Percentiles rank a stretch among this genome's conserved stretches.
Evolutionary conservation across 106 monocot species (phyloP).

Genomic region (Alisma plantagoaquatica): DNA sequence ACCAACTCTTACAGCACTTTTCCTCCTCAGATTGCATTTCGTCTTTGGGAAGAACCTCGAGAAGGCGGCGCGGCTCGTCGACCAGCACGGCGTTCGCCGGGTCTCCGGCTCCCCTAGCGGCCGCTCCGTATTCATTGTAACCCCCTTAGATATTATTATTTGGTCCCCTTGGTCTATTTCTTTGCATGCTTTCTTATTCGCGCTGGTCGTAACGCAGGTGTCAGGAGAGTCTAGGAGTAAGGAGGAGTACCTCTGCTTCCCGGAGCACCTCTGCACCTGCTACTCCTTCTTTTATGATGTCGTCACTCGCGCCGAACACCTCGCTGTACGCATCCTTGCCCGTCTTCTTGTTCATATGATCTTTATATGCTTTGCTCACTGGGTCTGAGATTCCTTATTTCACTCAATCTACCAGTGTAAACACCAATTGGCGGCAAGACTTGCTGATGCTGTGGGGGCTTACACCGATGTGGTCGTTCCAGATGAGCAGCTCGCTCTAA

Average conservation of each 20-base stretch:
- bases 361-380: background rate
- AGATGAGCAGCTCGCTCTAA: constrained; percentile 68
- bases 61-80: constrained; percentile 17
- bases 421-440: constrained; percentile 83
- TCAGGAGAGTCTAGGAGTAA: constrained; percentile 81
- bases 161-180: background rate
- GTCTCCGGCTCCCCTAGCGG: constrained; percentile 18
- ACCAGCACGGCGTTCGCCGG: constrained; percentile 23
- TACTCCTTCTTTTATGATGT: constrained; percentile 94
- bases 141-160: background rate
- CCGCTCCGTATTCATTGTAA: constrained; percentile 17
- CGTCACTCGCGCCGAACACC: constrained; percentile 71
- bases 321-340: constrained; percentile 52
- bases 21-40: constrained; percentile 15
- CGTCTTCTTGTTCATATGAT: background rate
- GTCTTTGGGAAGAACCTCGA: constrained; percentile 29
- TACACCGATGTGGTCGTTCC: constrained; percentile 44
- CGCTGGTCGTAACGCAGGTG: constrained; percentile 26
- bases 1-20: background rate
- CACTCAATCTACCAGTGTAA: constrained; percentile 53
- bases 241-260: constrained; percentile 86
- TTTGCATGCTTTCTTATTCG: background rate
- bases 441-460: constrained; percentile 69
- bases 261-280: constrained; percentile 83
- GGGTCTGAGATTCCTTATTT: background rate